Base-by-base conservation (phyloP, 768 basidiomycete genomes). In the Dentipellis fragilis region DNA sequence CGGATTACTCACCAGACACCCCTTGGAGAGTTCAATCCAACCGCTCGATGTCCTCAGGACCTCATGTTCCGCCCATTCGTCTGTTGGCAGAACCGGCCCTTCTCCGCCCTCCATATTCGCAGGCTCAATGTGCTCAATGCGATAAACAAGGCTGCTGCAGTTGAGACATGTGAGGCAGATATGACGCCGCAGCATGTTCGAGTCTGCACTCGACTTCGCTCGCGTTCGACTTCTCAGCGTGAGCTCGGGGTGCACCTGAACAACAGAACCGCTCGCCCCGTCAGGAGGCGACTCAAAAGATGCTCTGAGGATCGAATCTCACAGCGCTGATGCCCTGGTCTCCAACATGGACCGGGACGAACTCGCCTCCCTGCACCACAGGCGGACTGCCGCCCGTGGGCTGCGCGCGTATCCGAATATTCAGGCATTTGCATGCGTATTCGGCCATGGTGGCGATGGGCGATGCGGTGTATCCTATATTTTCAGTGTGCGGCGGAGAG, bases 11-110 rank as follows among this genome's bases (percentile, higher is more conserved):
- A 90, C 88, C 69, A 87, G 64, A 63, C 82, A 84, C 52, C 75
- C 72, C 53, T 75, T 76, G 63, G 83, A 75, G 17, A 89, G 77
- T 62, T 89, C 83, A 58, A 91, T 76, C 86, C 85, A 89, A 10
- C 88, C 89, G 53, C 66, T 80, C 36, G 73, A 68, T 60, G 83
- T 85, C 68, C 80, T 80, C 68, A 90, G 72, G 51, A 81, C 71
- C 64, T 87, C 85, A 51, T 79, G 76, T 69, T 90, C 88, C 6
- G 81, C 81, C 85, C 86, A 89, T 47, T 87, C 85, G 52, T 84
- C 81, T 1, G 80, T 80, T 14, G 88, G 86, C 50, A 88, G 69
- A 14, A 89, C 68, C 3, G 82, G 79, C 8, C 84, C 82, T 54
- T 84, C 84, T 50, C 77, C 77, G 12, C 74, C 73, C 57, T 85